Evolutionary conservation across 305 asterid species (phyloP), one percentile per base, ranked within the genome.

Genomic region (Fraxinus platypoda): DNA sequence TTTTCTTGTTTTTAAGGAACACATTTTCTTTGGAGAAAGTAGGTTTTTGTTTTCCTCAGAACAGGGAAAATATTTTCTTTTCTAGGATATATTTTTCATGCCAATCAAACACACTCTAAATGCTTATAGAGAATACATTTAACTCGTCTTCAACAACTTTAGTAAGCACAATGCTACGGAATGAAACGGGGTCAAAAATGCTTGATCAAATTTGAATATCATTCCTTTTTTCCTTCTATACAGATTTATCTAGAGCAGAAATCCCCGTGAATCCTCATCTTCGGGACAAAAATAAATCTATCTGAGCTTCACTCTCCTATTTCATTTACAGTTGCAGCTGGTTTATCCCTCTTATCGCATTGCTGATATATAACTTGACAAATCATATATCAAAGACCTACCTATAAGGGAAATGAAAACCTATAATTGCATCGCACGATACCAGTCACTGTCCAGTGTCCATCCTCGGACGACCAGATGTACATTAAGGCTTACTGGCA

Each of bases 301-400:
- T 21, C 77, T 35, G 46, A 75, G 77, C 74, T 30, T 75, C 33
- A 68, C 12, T 74, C 13, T 35, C 30, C 72, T 75, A 33, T 79
- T 52, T 57, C 80, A 75, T 78, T 81, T 75, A 81, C 87, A 81
- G 75, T 62, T 64, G 78, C 74, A 74, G 68, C 66, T 73, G 33
- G 19, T 15, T 12, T n/a, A 74, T 49, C 1, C 76, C 78, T 30
- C 33, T 72, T 33, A 73, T 71, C 76, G 38, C 76, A 52, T 19
- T 83, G 70, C 76, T 30, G 70, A 73, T 8, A 74, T 8, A 43
- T 37, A 38, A 49, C 25, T 73, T 25, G 43, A 43, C 38, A 35
- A 41, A 37, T 81, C 34, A 17, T 74, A 54, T 8, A 7, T 52
- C 76, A 66, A 54, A 79, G 30, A 35, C 76, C 62, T 79, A 76